Evolutionary conservation across 169 alveolate species (phyloP).

Genomic region (Sarcocystis neurona): DNA sequence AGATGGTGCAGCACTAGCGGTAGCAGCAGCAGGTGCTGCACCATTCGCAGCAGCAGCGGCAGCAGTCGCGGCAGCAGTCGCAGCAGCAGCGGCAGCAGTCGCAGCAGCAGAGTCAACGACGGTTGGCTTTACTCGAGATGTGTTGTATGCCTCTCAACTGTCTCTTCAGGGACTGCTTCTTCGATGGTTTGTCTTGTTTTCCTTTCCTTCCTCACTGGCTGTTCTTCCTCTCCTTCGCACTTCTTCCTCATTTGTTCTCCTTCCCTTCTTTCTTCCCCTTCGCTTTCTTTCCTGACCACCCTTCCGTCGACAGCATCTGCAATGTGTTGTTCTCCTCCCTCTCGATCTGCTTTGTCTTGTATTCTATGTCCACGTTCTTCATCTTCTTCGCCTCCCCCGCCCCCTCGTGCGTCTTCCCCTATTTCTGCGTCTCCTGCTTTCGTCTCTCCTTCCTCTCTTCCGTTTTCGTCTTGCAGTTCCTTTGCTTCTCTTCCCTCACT

Average conservation of each 20-base stretch:
- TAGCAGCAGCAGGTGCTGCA: conserved; percentile 2
- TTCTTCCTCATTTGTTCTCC: background rate
- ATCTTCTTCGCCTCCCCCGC: too few relatives aligned
- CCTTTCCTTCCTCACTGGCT: background rate
- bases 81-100: too few relatives aligned
- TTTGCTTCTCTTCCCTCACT: background rate
- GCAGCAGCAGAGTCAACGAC: too few relatives aligned
- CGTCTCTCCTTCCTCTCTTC: background rate
- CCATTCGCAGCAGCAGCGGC: background rate
- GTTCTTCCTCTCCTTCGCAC: background rate
- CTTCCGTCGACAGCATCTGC: background rate
- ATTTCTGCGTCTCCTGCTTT: background rate
- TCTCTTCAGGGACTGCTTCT: too few relatives aligned
- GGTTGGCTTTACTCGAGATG: too few relatives aligned
- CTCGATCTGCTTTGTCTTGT: background rate
- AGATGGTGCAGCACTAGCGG: background rate
- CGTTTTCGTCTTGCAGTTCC: background rate
- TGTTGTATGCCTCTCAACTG: too few relatives aligned
- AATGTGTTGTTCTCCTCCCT: background rate
- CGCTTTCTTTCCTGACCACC: background rate
- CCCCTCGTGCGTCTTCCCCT: too few relatives aligned
- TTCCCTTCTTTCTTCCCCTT: background rate
- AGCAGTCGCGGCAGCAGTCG: too few relatives aligned
- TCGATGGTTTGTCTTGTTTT: too few relatives aligned
- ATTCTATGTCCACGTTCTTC: background rate